phyloP scores from a whole-genome alignment of 345 rosid genomes.

The Rhodamnia rubescens region DNA sequence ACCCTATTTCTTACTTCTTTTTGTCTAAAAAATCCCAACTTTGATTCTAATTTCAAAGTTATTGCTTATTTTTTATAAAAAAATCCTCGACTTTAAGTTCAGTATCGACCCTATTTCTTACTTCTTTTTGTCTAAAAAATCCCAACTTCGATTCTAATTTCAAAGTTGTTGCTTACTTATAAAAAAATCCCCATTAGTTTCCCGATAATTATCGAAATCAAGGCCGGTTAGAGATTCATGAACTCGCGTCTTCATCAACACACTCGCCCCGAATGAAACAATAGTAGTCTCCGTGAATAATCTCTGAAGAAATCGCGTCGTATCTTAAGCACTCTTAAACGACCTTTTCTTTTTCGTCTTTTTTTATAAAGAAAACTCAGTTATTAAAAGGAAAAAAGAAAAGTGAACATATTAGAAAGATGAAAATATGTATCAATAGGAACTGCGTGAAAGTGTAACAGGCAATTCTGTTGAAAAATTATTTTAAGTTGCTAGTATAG shows the following conservation, averaged over 20 bases:
- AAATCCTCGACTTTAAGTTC: not conserved
- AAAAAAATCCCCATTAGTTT: not conserved
- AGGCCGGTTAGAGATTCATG: accelerated
- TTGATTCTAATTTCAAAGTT: not conserved
- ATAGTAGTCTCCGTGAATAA: accelerated
- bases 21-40: accelerated
- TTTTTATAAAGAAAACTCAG: not conserved
- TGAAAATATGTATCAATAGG: not conserved
- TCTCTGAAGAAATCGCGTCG: not conserved
- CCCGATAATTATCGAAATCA: too few species aligned
- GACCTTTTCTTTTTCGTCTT: not conserved
- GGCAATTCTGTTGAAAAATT: not conserved
- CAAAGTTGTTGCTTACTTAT: not conserved
- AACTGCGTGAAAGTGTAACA: not conserved
- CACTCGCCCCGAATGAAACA: accelerated
- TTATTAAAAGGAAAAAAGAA: not conserved
- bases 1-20: not conserved
- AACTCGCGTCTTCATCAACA: not conserved
- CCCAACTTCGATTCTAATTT: accelerated
- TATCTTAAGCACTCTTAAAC: not conserved
- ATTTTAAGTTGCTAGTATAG: not conserved
- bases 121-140: not conserved
- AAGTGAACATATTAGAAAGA: not conserved
- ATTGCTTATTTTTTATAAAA: not conserved
- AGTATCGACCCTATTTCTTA: too few species aligned